Evolutionary conservation across 495 filamentous ascomycete genomes (phyloP), one percentile per base, ranked within the genome.

Genomic region (Xylaria bambusicola): DNA sequence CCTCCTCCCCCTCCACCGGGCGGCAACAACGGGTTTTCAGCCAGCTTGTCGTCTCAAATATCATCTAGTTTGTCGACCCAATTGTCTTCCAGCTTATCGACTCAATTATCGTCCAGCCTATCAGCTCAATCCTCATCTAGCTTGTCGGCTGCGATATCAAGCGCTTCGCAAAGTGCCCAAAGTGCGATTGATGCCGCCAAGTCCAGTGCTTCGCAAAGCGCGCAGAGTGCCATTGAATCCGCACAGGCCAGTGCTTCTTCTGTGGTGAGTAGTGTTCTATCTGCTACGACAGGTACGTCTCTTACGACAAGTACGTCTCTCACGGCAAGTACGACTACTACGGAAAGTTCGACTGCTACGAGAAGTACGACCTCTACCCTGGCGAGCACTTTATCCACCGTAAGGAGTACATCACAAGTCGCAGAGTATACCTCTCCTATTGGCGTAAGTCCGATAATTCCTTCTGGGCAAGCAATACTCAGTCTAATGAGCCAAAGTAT

Each of bases 171-270:
- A 23, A 64, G 62, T 46, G 53, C 50, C 21, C 60, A 65, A 36
- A 61, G 40, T 23, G 57, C 42, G 18, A 38, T 66, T 5, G 40
- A 54, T 8, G 52, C 31, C 44, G 52, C 51, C 29, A 46, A 41
- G 54, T 41, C 52, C 26, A 62, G 51, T 6, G 56, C 56, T 6
- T 61, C 60, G 21, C 58, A 52, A 23, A 64, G 62, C 40, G 53
- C 50, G 17, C 60, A 65, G 42, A 61, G 40, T 23, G 57, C 42
- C 20, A 38, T 66, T 5, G 40, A 54, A 6, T 46, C 50, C 10
- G 59, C 64, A 17, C 59, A 38, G 13, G 56, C 49, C 41, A 61
- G 66, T 23, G 60, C 52, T 17, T 56, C 55, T 40, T 55, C 64
- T 21, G 35, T 41, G 1, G 64, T 66, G 61, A 23, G 52, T 18